Evolutionary conservation across 306 rosid species (phyloP).

Genomic region (Vachellia pachyceras): DNA sequence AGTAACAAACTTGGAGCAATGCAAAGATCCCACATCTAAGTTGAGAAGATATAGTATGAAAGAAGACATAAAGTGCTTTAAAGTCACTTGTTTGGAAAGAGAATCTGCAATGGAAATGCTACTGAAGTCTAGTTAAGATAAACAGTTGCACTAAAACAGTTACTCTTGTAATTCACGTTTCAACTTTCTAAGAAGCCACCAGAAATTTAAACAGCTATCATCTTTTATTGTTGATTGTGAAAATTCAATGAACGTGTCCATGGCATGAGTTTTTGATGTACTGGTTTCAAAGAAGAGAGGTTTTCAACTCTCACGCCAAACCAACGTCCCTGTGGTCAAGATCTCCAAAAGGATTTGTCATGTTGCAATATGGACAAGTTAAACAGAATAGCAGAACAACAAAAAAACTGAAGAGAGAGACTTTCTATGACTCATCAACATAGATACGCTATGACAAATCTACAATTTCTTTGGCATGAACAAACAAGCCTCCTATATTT

Average conservation of each 20-base stretch:
- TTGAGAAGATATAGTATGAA: not conserved
- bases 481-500: not conserved
- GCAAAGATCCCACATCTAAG: no score
- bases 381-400: not conserved
- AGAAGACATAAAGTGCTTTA: not conserved
- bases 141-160: not conserved
- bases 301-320: slow-evolving; percentile 8
- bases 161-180: not conserved
- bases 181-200: not conserved
- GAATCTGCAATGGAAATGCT: not conserved
- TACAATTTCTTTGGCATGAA: not conserved
- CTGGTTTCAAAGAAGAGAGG: not conserved
- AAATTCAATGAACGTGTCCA: not conserved
- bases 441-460: not conserved
- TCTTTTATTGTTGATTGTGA: not conserved
- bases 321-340: not conserved
- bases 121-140: not conserved
- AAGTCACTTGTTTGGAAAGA: not conserved
- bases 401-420: not conserved
- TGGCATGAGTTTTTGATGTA: not conserved
- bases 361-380: not conserved
- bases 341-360: not conserved
- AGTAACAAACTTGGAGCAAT: no score
- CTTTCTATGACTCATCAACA: not conserved
- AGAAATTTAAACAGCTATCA: not conserved